A percentile compares a stretch with the other conserved stretches of the same genome.
Conservation (phyloP, 441 rosid species). For the Adansonia madagascariensis region DNA sequence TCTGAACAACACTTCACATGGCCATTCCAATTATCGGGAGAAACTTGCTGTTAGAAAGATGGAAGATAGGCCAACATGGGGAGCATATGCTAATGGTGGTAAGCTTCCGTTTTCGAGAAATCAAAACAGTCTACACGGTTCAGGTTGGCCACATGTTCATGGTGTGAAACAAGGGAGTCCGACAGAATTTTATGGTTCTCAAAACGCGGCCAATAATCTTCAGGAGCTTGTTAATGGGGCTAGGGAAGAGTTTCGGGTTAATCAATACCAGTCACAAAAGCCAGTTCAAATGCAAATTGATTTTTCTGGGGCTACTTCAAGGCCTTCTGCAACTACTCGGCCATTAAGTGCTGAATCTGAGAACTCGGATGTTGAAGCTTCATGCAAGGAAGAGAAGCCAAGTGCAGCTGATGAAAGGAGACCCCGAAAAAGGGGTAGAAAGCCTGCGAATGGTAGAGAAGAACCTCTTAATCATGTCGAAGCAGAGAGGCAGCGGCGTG, state of each 20-base stretch:
- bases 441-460: conserved; percentile 76
- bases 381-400: conserved; percentile 58
- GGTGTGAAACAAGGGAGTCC: conserved; percentile 49
- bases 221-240: conserved; percentile 55
- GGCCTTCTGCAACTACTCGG: conserved; percentile 49
- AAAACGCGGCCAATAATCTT: conserved; percentile 40
- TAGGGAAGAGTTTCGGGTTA: conserved; percentile 50
- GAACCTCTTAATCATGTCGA: conserved; percentile 80
- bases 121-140: conserved; percentile 52
- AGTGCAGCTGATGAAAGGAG: conserved; percentile 56
- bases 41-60: conserved; percentile 81
- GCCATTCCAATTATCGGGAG: conserved; percentile 67
- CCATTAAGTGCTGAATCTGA: conserved; percentile 58
- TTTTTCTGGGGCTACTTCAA: conserved; percentile 70
- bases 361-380: conserved; percentile 71
- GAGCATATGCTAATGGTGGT: conserved; percentile 53
- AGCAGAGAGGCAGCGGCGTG: conserved; percentile 81
- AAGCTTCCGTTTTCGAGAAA: conserved; percentile 46
- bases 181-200: conserved; percentile 49
- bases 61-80: conserved; percentile 71
- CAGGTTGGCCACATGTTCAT: conserved; percentile 60
- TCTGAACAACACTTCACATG: conserved; percentile 43
- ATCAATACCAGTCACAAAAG: conserved; percentile 52
- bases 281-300: conserved; percentile 72
- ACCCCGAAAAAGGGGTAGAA: conserved; percentile 78